Evolutionary conservation across 371 early-diverging fungal genomes (phyloP).

Genomic region (Saksenaea oblongispora): DNA sequence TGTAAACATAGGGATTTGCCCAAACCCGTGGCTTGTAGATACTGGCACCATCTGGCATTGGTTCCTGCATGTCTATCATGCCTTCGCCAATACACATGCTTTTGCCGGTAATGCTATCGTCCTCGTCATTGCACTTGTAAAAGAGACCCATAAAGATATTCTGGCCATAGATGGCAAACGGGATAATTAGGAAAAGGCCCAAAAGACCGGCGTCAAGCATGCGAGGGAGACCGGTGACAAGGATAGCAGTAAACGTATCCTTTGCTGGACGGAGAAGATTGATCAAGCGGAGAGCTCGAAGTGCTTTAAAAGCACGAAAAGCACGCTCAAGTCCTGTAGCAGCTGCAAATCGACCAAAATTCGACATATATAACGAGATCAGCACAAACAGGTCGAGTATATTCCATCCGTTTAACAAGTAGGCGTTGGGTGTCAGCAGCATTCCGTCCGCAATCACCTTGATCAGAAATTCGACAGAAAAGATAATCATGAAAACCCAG

Average conservation of each 20-base stretch:
- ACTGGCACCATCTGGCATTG: slow-evolving; percentile 31
- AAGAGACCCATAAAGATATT: slow-evolving; percentile 63
- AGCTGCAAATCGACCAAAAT: slow-evolving; percentile 47
- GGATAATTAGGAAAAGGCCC: slow-evolving; percentile 59
- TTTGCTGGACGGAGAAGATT: slow-evolving; percentile 58
- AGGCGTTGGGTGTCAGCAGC: slow-evolving; percentile 67
- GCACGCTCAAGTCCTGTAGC: slow-evolving; percentile 57
- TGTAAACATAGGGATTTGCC: slow-evolving; percentile 66
- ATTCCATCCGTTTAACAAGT: slow-evolving; percentile 67
- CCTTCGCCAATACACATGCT: slow-evolving; percentile 47
- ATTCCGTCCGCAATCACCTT: slow-evolving; percentile 71
- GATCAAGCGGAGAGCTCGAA: slow-evolving; percentile 67
- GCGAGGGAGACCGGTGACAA: slow-evolving; percentile 58
- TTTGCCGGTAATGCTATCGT: slow-evolving; percentile 25
- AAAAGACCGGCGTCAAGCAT: slow-evolving; percentile 64
- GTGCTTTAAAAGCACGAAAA: slow-evolving; percentile 65
- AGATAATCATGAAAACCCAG: slow-evolving; percentile 55
- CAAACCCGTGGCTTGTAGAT: slow-evolving; percentile 63
- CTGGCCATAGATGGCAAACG: slow-evolving; percentile 71
- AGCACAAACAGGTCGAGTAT: slow-evolving; percentile 68
- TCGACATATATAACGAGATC: slow-evolving; percentile 55
- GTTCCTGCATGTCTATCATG: slow-evolving; percentile 29
- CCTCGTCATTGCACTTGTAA: slow-evolving; percentile 61
- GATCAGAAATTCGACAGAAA: slow-evolving; percentile 62
- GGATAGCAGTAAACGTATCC: slow-evolving; percentile 61